phyloP scores from a whole-genome alignment of 495 filamentous ascomycete genomes.

The Neurospora tetrasperma region DNA sequence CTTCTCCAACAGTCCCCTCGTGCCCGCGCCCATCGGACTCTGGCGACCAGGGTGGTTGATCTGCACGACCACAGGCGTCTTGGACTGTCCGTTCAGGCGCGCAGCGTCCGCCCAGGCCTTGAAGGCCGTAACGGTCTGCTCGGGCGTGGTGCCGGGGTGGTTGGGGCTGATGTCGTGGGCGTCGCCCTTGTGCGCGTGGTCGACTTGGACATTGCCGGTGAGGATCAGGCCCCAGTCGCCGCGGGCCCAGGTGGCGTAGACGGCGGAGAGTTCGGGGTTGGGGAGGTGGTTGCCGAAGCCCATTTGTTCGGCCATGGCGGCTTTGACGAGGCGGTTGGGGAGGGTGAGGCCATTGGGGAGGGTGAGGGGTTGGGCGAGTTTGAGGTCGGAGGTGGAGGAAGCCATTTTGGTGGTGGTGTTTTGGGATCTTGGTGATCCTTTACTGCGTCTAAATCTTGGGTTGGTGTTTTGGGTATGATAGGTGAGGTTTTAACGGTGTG shows the following conservation, averaged over 20 bases:
- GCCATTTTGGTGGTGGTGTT: not conserved
- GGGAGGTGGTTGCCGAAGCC: constrained; percentile 34
- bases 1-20: constrained; percentile 33
- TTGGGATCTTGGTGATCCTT: not conserved
- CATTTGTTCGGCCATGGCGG: constrained; percentile 33
- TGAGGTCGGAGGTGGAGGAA: constrained; percentile 2
- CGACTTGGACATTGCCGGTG: constrained; percentile 45
- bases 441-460: not conserved
- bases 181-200: constrained; percentile 38
- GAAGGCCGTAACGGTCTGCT: constrained; percentile 27
- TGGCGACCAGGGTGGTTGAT: constrained; percentile 51
- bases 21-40: constrained; percentile 35
- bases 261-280: constrained; percentile 28
- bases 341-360: constrained; percentile 28
- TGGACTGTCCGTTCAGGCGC: constrained; percentile 23
- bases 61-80: constrained; percentile 44
- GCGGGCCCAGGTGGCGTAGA: constrained; percentile 49
- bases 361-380: constrained; percentile 30
- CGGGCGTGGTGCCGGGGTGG: constrained; percentile 15
- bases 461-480: not conserved
- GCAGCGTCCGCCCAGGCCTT: constrained; percentile 35
- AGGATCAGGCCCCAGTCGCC: constrained; percentile 38
- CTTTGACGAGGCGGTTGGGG: constrained; percentile 32
- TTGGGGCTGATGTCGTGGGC: constrained; percentile 29
- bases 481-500: not conserved